These are phyloP conservation scores for Trametes versicolor DNA, from an alignment of 1,284 basidiomycete species.

Conservation along the genomic window DNA sequence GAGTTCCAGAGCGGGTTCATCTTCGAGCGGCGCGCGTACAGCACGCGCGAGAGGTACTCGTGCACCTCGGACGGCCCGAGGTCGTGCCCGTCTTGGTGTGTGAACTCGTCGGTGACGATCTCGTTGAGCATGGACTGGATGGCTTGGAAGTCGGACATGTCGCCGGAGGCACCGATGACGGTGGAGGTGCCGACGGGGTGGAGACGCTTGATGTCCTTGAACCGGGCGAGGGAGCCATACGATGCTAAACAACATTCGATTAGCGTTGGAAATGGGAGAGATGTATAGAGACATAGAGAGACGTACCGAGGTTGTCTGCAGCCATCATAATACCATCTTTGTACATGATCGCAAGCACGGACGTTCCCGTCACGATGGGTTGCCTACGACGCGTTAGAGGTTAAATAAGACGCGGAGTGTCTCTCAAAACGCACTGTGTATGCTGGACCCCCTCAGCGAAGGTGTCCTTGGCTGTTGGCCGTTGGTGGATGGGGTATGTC, in stretches of 20 bases:
- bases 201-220: slow-evolving; percentile 94
- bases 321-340: slow-evolving; percentile 99
- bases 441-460: slow-evolving; percentile 75
- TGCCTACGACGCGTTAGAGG: slow-evolving; percentile 60
- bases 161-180: slow-evolving; percentile 92
- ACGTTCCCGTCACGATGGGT: slow-evolving; percentile 97
- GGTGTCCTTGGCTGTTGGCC: slow-evolving; percentile 61
- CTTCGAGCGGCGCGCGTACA: slow-evolving; percentile 91
- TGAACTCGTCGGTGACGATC: slow-evolving; percentile 82
- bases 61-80: slow-evolving; percentile 94
- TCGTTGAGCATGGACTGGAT: slow-evolving; percentile 84
- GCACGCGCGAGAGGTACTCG: slow-evolving; percentile 90
- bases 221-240: slow-evolving; percentile 96
- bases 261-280: slow-evolving; percentile 1
- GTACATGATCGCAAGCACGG: slow-evolving; percentile 93
- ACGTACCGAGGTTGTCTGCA: slow-evolving; percentile 93
- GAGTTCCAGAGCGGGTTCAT: slow-evolving; percentile 98
- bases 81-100: slow-evolving; percentile 84
- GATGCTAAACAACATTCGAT: slow-evolving; percentile 68
- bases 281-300: slow-evolving; percentile 24
- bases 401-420: too few relatives aligned
- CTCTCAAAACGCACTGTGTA: slow-evolving; percentile 70
- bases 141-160: slow-evolving; percentile 99
- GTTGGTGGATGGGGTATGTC: slow-evolving; percentile 76
- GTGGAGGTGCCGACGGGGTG: slow-evolving; percentile 87